Evolutionary conservation across 345 rosid genomes (phyloP), one percentile per base, ranked within the genome.

Genomic region (Bruguiera parviflora): DNA sequence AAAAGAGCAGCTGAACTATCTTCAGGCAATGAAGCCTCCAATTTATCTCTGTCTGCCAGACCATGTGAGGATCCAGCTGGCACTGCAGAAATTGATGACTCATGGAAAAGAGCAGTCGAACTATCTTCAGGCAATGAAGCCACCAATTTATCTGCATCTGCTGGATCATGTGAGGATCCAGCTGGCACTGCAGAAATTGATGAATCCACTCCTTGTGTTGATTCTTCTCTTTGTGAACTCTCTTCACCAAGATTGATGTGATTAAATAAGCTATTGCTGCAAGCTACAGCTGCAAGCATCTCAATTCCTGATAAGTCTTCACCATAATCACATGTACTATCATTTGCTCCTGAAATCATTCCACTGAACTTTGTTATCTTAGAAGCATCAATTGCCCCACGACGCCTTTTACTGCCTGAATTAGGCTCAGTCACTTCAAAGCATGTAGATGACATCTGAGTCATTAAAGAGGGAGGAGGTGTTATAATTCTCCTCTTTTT

Each of bases 281-380:
- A 85, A 56, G 87, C 89, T 32, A 69, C 89, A 49, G 77, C 77
- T 35, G 89, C 89, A 71, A 87, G 88, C 39, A 87, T 79, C 70
- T 73, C 83, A 37, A 85, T 82, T 58, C 92, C 92, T 59, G 86
- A 88, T 78, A 88, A 88, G 74, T 84, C 90, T 15, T 75, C 72
- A 7, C 63, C 43, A 35, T 58, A 65, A 64, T 68, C 83, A 28
- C 64, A 64, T 37, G 65, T 76, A 35, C 49, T 79, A 65, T 69
- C 58, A 27, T 15, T 24, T 32, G 51, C 68, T 18, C 47, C 59
- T 18, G 77, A 58, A 67, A 59, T 53, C 58, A 63, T 75, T 51
- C 55, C 60, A 37, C 64, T 55, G 53, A 62, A 15, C 68, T 25
- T 66, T 32, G 65, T 33, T 53, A 53, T 58, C 1, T 51, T 32